Evolutionary conservation across 2,329 filamentous ascomycete species (phyloP).

Genomic region (Tolypocladium paradoxum): DNA sequence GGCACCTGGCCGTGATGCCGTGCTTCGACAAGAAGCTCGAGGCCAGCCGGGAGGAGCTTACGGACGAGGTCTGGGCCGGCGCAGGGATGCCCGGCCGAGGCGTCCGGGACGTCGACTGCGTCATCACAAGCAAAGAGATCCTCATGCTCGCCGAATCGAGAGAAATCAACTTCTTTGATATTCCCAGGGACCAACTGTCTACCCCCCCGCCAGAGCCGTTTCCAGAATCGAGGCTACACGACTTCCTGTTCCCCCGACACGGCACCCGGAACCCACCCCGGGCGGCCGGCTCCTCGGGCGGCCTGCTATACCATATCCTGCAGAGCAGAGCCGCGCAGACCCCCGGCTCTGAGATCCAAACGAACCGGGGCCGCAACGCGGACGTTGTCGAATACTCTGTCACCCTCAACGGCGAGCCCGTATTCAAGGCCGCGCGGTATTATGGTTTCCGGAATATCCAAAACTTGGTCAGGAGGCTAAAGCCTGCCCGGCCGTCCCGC

Average conservation of each 20-base stretch:
- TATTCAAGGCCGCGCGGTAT: slow-evolving; percentile 79
- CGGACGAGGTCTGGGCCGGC: slow-evolving; percentile 61
- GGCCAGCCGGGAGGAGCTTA: slow-evolving; percentile 86
- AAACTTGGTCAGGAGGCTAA: slow-evolving; percentile 86
- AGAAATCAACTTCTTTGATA: slow-evolving; percentile 61
- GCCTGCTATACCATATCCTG: slow-evolving; percentile 78
- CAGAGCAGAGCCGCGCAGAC: slow-evolving; percentile 60
- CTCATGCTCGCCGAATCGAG: slow-evolving; percentile 79
- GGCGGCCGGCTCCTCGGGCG: slow-evolving; percentile 71
- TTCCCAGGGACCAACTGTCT: slow-evolving; percentile 50
- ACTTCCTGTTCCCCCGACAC: slow-evolving; percentile 61
- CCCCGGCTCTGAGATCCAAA: slow-evolving; percentile 60
- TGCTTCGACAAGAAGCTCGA: slow-evolving; percentile 99
- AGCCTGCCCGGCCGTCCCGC: slow-evolving; percentile 65
- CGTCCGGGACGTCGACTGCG: slow-evolving; percentile 88
- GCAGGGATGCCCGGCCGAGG: slow-evolving; percentile 37
- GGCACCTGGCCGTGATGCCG: slow-evolving; percentile 94
- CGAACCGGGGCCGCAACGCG: slow-evolving; percentile 69
- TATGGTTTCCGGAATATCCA: slow-evolving; percentile 99
- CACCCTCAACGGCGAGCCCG: slow-evolving; percentile 39
- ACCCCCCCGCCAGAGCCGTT: slow-evolving; percentile 41
- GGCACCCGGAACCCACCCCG: slow-evolving; percentile 32
- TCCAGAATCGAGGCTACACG: slow-evolving; percentile 58
- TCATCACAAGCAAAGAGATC: slow-evolving; percentile 92
- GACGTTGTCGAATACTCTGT: slow-evolving; percentile 85